phyloP scores from a whole-genome alignment of 1,284 basidiomycete genomes.

The Boletellus sp. region DNA sequence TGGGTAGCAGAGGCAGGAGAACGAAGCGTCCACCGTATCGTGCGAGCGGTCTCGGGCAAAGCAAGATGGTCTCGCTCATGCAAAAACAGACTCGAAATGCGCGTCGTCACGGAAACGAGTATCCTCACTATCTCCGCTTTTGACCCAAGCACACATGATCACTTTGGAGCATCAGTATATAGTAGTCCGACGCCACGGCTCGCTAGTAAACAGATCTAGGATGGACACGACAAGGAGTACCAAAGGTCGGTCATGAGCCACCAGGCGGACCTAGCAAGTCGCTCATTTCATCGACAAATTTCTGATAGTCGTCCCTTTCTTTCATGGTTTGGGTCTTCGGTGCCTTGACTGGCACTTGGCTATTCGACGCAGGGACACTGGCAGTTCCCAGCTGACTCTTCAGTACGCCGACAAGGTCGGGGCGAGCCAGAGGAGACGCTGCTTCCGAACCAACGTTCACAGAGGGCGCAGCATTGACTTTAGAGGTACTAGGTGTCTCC shows the following conservation, averaged over 20 bases:
- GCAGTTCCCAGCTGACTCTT: slow-evolving; percentile 54
- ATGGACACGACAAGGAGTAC: too few species aligned
- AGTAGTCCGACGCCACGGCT: background rate
- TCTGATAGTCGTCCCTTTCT: slow-evolving; percentile 68
- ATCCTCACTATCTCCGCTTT: background rate
- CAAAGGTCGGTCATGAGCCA: slow-evolving; percentile 10
- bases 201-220: too few species aligned
- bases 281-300: slow-evolving; percentile 71
- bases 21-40: slow-evolving; percentile 53
- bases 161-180: background rate
- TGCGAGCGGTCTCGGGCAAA: slow-evolving; percentile 51
- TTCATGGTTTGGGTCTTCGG: slow-evolving; percentile 27
- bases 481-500: slow-evolving; percentile 34
- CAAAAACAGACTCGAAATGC: background rate
- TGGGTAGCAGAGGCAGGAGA: slow-evolving; percentile 65
- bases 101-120: background rate
- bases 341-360: slow-evolving; percentile 26
- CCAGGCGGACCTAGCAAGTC: slow-evolving; percentile 43
- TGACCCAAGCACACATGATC: background rate
- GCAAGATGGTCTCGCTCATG: slow-evolving; percentile 35
- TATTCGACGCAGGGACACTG: slow-evolving; percentile 11
- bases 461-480: slow-evolving; percentile 63
- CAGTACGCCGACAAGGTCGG: slow-evolving; percentile 63
- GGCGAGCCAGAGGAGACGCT: slow-evolving; percentile 40
- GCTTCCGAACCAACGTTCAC: slow-evolving; percentile 38